Base-by-base conservation (phyloP, 129 eudicot genomes). In the Scalesia atractyloides region DNA sequence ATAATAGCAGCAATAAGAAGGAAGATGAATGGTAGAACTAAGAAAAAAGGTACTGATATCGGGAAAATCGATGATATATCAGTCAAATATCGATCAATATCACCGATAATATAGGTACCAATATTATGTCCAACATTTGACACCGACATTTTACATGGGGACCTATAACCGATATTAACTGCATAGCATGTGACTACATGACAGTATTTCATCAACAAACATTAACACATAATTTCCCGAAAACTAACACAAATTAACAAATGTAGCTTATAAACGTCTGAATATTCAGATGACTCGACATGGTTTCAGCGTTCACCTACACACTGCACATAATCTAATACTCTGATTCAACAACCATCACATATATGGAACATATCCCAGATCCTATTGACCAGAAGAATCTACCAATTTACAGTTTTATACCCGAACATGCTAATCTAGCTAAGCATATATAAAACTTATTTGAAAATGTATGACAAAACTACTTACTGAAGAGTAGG, bases 401-500 rank as follows among this genome's bases (percentile, higher is more conserved):
- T 17, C 59, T 0, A 17, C 9, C 3, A 19, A 19, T 56, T 56
- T 56, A 56, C 62, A 56, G 0, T 18, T 19, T 6, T 18, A 56
- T 2, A 56, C 62, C 62, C 62, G 19, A 56, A 70, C 39, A 43
- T 70, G 14, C 37, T 20, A 33, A 17, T 3, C 41, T 12, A 22
- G 37, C 72, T n/a, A 74, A 20, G 19, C 62, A 56, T 56, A 59
- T 24, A 11, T 36, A 22, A 56, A 56, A 52, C 16, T 6, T 15
- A 22, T 66, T 11, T 13, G 9, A 59, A 24, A 26, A 60, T 41
- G 41, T 14, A 60, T 5, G 30, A 75, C 20, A 65, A 74, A 49
- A 30, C 17, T 18, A 70, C 90, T 86, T 85, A 92, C 98, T 89
- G 98, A 47, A 92, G 96, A 54, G 92, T 92, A 70, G 98, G 98